Base-by-base conservation (phyloP, 2,329 filamentous ascomycete species). In the Cladophialophora chaetospira region DNA sequence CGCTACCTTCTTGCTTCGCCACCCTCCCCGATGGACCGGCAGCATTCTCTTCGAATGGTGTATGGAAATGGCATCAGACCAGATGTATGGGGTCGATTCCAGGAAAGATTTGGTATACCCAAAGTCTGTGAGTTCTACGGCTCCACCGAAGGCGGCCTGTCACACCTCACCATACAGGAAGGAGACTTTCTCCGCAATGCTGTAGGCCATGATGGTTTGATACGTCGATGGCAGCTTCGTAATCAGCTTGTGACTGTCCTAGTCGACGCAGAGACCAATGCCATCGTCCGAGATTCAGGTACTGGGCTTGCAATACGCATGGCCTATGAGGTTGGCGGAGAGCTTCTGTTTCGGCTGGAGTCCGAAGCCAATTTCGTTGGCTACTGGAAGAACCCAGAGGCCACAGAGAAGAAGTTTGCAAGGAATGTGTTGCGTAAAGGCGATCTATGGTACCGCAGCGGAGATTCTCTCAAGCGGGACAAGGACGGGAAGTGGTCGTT, bases 381-480 rank as follows among this genome's bases (percentile, higher is more conserved):
- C 2, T 96, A 96, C 73, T 90, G 86, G 71, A 84, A 85, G 57
- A 91, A 95, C 70, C 71, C 78, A 8, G 79, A 81, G 29, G 89
- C 90, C 0, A 89, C 87, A 0, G 75, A 83, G 28, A 79, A 82
- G 62, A 96, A 96, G 73, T 80, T 96, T 42, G 71, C 94, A 58
- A 82, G 87, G 4, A 77, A 87, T 65, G 88, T 94, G 2, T 82
- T 94, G 60, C 75, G 72, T 55, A 87, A 86, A 67, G 90, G 88
- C 10, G 91, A 96, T 67, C 86, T 84, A 0, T 96, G 84, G 79
- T 95, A 91, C 77, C 84, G 89, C 23, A 88, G 88, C 0, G 91
- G 91, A 15, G 91, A 96, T 67, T 79, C 94, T 15, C 75, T 94
- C 23, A 80, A 84, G n/a, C 82, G 80, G 74, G 88, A 91, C 63